These are phyloP conservation scores for Catharanthus roseus DNA, from an alignment of 257 asterid genomes.

Conservation along the genomic window DNA sequence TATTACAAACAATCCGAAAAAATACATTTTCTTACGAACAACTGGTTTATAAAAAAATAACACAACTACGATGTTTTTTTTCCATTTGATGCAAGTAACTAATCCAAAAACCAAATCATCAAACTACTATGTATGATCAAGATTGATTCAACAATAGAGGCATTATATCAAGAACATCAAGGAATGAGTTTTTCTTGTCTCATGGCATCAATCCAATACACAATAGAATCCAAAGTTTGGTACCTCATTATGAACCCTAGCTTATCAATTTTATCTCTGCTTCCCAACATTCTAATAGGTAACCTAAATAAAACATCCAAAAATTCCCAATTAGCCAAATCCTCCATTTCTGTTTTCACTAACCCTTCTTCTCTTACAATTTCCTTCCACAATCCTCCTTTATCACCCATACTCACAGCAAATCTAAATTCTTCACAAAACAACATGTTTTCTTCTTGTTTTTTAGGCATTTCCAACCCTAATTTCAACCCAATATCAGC, in stretches of 20 bases:
- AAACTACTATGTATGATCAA: too few species aligned
- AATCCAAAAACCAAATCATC: too few species aligned
- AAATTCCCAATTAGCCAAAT: constrained; percentile 69
- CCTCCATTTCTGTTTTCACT: constrained; percentile 49
- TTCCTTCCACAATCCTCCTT: constrained; percentile 58
- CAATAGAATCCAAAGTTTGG: constrained; percentile 58
- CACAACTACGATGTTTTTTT: not conserved
- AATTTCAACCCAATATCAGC: constrained; percentile 46
- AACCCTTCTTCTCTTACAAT: constrained; percentile 52
- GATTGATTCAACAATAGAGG: not conserved
- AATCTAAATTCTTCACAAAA: constrained; percentile 35
- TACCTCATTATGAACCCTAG: constrained; percentile 57
- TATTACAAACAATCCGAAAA: not conserved
- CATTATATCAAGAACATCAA: not conserved
- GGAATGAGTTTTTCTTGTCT: constrained; percentile 62
- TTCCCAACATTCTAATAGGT: constrained; percentile 61
- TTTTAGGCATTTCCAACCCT: constrained; percentile 28
- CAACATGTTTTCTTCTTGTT: constrained; percentile 18
- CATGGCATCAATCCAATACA: constrained; percentile 71
- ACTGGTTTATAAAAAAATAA: not conserved
- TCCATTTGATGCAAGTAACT: not conserved
- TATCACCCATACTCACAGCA: constrained; percentile 43
- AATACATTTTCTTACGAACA: not conserved
- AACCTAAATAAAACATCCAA: constrained; percentile 55
- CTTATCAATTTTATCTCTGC: constrained; percentile 44